Conservation (phyloP, 2,329 filamentous ascomycete genomes). For the Claviceps capensis region DNA sequence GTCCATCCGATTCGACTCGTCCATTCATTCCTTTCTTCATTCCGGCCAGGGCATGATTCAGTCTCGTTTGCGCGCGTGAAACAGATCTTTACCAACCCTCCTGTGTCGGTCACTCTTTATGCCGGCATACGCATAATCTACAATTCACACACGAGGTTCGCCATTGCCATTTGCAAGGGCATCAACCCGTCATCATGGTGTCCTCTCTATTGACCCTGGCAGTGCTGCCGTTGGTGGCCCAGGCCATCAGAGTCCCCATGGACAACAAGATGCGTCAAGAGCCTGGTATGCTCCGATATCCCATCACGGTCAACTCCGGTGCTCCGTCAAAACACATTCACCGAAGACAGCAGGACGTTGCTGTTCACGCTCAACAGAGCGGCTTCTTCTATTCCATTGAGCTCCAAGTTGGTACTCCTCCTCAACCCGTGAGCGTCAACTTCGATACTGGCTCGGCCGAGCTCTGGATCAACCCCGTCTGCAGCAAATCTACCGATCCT, state of each 20-base stretch:
- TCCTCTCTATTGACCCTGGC: constrained; percentile 17
- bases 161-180: neutral
- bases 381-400: constrained; percentile 26
- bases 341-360: constrained; percentile 17
- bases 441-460: constrained; percentile 29
- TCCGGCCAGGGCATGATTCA: neutral
- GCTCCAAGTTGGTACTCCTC: constrained; percentile 23
- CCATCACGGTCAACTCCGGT: constrained; percentile 15
- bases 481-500: constrained; percentile 17
- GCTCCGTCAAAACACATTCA: constrained; percentile 15
- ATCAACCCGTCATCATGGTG: constrained; percentile 12
- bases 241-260: constrained; percentile 10
- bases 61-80: neutral
- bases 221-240: constrained; percentile 15
- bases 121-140: constrained; percentile 7
- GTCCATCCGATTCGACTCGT: constrained; percentile 1
- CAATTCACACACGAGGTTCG: neutral
- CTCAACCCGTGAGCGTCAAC: constrained; percentile 23
- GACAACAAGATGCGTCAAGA: constrained; percentile 12
- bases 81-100: neutral
- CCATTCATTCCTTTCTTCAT: neutral
- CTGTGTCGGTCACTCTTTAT: constrained; percentile 14
- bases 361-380: constrained; percentile 12
- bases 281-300: constrained; percentile 17
- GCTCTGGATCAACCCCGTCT: constrained; percentile 29